A percentile compares a stretch with the other conserved stretches of the same genome.
These are phyloP conservation scores for Vitis hybrid DNA, from an alignment of 177 flowering plant genomes.

Conservation along the genomic window DNA sequence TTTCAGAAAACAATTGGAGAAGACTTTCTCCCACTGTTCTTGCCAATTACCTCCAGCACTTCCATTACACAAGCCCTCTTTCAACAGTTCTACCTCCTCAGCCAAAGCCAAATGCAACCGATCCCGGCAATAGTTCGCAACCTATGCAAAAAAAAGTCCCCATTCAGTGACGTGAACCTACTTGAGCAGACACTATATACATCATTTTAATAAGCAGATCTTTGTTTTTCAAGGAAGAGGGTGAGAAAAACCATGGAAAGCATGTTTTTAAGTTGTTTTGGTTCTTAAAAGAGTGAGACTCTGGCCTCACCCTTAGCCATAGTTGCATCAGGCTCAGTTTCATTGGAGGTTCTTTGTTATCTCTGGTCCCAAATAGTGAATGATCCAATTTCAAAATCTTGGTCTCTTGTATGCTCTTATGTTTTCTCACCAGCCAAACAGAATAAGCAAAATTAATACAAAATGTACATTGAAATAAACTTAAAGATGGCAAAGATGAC, in stretches of 20 bases:
- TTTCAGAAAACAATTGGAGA: constrained; percentile 36
- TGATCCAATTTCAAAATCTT: no score
- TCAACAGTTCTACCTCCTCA: constrained; percentile 36
- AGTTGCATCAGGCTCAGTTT: no score
- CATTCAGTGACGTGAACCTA: background rate
- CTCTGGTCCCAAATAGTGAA: no score
- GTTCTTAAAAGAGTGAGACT: no score
- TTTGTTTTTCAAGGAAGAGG: no score
- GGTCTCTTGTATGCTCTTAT: no score
- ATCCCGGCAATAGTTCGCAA: constrained; percentile 54
- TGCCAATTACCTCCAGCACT: constrained; percentile 13
- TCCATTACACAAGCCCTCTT: constrained; percentile 17
- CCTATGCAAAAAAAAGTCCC: constrained; percentile 26
- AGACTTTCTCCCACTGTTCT: constrained; percentile 36
- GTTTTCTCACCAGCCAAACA: background rate
- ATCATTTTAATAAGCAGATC: no score
- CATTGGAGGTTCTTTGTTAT: no score
- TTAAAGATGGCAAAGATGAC: background rate
- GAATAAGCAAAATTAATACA: background rate
- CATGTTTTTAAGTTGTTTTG: no score
- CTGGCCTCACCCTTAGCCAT: no score
- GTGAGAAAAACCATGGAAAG: no score
- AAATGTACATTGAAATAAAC: background rate
- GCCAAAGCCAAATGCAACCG: constrained; percentile 44
- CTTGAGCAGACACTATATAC: background rate